Evolutionary conservation across 2,329 filamentous ascomycete genomes (phyloP), one percentile per base, ranked within the genome.

Genomic region (Colletotrichum aenigma): DNA sequence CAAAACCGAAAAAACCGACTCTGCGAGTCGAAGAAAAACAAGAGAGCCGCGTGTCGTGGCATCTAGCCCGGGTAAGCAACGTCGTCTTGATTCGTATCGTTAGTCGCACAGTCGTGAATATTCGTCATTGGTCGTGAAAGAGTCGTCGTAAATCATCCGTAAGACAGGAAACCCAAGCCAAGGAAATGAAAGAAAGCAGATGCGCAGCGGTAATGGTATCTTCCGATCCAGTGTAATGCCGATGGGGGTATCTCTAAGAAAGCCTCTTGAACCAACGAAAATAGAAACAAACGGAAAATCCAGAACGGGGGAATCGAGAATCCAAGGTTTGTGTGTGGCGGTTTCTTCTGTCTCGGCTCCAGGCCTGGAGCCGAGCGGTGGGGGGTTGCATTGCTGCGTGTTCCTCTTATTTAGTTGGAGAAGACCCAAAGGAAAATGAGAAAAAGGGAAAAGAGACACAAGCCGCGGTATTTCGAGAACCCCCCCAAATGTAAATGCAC

Each of bases 381-480:
- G 83, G 75, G 78, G 84, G 84, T 86, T 90, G 90, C 90, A 92
- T 92, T 91, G 90, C 90, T 92, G 90, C 90, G 87, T 89, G 82
- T 89, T 90, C 87, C 86, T 91, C 89, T 91, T 90, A 84, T 88
- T 86, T 88, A 83, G 81, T 82, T 80, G 76, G 73, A 75, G 78
- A 79, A 81, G 81, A 78, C 78, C 77, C 77, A 79, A 81, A 79
- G 79, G 80, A 79, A 79, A 77, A 38, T 77, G 81, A 80, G 79
- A 83, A 81, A 80, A 75, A 81, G 58, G 73, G 70, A 66, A 76
- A 77, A 80, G 79, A 78, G 76, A 83, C 81, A 85, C 85, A 85
- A 85, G 84, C 86, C 86, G 85, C 86, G 84, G 85, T 87, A 86
- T 87, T 60, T 60, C 56, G 78, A 81, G 84, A 84, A 78, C 85